Evolutionary conservation across 2,329 filamentous ascomycete species (phyloP), one percentile per base, ranked within the genome.

Genomic region (Phyllosticta citrichinensis): DNA sequence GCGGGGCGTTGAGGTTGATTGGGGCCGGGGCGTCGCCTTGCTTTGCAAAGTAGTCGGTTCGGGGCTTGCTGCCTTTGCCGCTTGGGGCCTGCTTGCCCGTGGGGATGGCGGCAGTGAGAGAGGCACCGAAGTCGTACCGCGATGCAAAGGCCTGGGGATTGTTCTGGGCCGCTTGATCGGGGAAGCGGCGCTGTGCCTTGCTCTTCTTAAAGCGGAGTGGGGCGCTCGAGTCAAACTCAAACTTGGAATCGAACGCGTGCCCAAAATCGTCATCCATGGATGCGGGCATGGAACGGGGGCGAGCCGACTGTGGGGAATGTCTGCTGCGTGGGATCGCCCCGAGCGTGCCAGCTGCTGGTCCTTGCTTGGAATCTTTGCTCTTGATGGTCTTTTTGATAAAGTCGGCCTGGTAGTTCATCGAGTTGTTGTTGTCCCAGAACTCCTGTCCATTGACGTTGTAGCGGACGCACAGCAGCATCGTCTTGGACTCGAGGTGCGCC

Each of bases 111-210:
- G 91, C 91, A 58, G 83, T 87, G 30, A 97, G 81, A 0, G 94
- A 97, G n/a, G 90, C 90, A 63, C 89, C 87, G 73, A 99, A 97
- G 76, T 97, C 93, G 73, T 99, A 99, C 59, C 94, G 88, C 74
- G 92, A 92, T 55, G 91, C 89, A 73, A 97, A 97, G 19, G 87
- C 88, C 67, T 89, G 86, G 25, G 85, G 85, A 72, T 68, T 79
- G 35, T 58, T 58, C 10, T 25, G 27, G n/a, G 30, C 35, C 3
- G 56, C 33, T 52, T 62, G 56, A 64, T 89, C 85, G 59, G 82
- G 84, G 24, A 87, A 81, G 54, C 68, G 69, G 30, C 75, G 71
- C 52, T 80, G 71, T 30, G 80, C 77, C 17, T 89, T 88, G 70
- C 85, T 84, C 62, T 83, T 82, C 79, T 91, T 91, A 62, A 94